A percentile compares a stretch with the other conserved stretches of the same genome.
Evolutionary conservation across 2,329 filamentous ascomycete genomes (phyloP).

Genomic region (Curvularia hawaiiensis): DNA sequence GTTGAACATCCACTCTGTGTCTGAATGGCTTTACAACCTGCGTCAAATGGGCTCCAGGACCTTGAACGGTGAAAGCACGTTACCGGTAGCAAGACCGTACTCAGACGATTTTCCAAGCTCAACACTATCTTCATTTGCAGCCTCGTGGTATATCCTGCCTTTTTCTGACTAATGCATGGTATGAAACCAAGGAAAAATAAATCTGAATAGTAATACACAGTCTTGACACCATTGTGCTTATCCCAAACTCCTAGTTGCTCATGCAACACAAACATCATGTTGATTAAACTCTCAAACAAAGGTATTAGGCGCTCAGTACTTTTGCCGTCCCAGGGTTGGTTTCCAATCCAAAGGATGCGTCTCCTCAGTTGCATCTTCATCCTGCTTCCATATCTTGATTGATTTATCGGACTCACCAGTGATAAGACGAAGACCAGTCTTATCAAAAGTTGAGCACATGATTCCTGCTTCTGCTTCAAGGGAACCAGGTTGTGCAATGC

Average conservation of each 20-base stretch:
- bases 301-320: conserved; percentile 53
- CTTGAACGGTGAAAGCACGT: too few species aligned
- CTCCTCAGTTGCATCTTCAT: conserved; percentile 88
- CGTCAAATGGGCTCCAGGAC: too few species aligned
- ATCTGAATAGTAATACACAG: conserved; percentile 11
- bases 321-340: conserved; percentile 76
- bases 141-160: conserved; percentile 1
- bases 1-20: conserved; percentile 27
- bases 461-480: conserved; percentile 93
- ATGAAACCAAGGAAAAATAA: not conserved
- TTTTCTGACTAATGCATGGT: not conserved
- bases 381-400: conserved; percentile 95
- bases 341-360: conserved; percentile 93
- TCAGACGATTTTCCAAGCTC: too few species aligned
- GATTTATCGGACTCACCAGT: conserved; percentile 92
- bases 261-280: not conserved
- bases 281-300: not conserved
- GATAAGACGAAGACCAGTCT: conserved; percentile 85
- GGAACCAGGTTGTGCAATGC: conserved; percentile 90
- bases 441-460: conserved; percentile 92
- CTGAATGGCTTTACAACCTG: conserved; percentile 27
- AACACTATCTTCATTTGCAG: not conserved
- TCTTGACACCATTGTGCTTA: conserved; percentile 9
- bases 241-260: conserved; percentile 8
- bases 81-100: too few species aligned